Evolutionary conservation across 140 eudicot genomes (phyloP), one percentile per base, ranked within the genome.

Genomic region (Stevia rebaudiana): DNA sequence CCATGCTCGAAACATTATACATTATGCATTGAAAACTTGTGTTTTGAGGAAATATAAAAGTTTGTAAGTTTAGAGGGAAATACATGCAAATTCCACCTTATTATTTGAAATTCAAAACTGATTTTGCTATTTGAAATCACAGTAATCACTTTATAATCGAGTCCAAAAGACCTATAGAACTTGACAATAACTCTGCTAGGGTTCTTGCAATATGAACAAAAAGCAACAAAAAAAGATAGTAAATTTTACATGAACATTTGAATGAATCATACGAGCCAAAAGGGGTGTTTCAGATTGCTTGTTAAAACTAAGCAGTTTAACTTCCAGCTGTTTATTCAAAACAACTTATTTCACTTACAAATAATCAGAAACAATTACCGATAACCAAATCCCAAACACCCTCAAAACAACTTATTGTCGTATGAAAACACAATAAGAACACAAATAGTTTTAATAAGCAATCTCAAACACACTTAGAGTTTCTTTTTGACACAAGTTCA

Each of bases 181-280:
- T 16, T 63, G 56, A 30, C 35, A 63, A 43, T 42, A 63, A 63
- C 42, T 47, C 42, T 30, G 1, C 43, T 52, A 36, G 28, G n/a
- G 8, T 67, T 52, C 63, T 58, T 65, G 15, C 71, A 48, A 17
- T 28, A 64, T 11, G 23, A 65, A 48, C 48, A 48, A 65, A 11
- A 49, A 11, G 16, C 61, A 48, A 33, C 4, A 33, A 33, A 15
- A 40, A 31, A 64, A 11, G 9, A 12, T 33, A 13, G 43, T 8
- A 24, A 25, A 59, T 42, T 33, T 40, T 43, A n/a, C 42, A 42
- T 43, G 24, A 43, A 44, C 25, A 25, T 3, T 24, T 44, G n/a
- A 18, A 65, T 11, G 22, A 64, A 28, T 25, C 22, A n/a, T 28
- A 12, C n/a, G n/a, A n/a, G n/a, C 8, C 17, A 30, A 15, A 5